Base-by-base conservation (phyloP, 352 stramenopile species). In the Phytophthora sojae region DNA sequence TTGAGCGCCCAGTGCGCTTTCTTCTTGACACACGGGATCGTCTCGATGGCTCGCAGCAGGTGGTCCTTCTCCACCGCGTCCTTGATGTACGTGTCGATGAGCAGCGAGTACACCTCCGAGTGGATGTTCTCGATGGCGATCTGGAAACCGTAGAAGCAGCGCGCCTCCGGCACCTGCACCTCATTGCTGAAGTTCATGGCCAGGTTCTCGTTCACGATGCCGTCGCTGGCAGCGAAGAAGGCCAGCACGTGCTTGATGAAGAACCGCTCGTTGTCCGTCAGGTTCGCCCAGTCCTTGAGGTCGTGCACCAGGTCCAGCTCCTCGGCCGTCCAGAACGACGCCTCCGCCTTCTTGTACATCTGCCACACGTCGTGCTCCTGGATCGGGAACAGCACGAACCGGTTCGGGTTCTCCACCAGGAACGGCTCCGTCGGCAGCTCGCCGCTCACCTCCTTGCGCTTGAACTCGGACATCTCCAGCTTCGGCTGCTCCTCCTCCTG, bases 51-150 rank as follows among this genome's bases (percentile, higher is more conserved):
- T 72, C 98, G 95, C 56, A 99, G 88, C 19, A 99, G 75, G 66
- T 95, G 88, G 56, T 91, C 78, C 85, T 99, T 99, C 82, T 99
- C 96, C 8, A 71, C 52, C 3, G 64, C 19, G 71, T 99, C 96
- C 80, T 99, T 98, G 76, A 99, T 98, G 77, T 99, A 99, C 25
- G 97, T 99, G 81, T 99, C 98, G 78, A 99, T 99, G n/a, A 99
- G 86, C 21, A 99, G 89, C 67, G 92, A 99, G 83, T 99, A 99
- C 15, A 99, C 98, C 81, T 99, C 98, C 54, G 90, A 98, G 88
- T 99, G 98, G 80, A 99, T 99, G 84, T 99, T 99, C 79, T 99
- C 98, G 52, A 99, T 99, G 26, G 98, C 98, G 78, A 99, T 99
- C 88, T 99, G 98, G 79, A 99, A 99, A 49, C 98, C 97, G 77